Percentiles rank a stretch among this genome's conserved stretches.
Evolutionary conservation across 345 rosid species (phyloP).

Genomic region (Populus deltoides): DNA sequence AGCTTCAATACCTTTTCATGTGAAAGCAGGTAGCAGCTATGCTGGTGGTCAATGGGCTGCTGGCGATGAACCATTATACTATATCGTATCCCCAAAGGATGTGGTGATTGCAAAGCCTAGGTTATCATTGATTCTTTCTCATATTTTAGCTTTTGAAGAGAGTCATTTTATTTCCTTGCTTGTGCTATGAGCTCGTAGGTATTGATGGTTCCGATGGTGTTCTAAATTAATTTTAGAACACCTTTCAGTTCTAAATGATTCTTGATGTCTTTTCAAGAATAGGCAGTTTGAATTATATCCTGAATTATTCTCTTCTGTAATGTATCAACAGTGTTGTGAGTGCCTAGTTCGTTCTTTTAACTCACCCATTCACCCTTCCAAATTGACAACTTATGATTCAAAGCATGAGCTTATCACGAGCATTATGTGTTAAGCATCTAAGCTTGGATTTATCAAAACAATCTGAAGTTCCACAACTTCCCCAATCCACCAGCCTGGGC

Average conservation of each 20-base stretch:
- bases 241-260: not conserved
- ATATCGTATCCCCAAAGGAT: slow-evolving; percentile 95
- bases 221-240: not conserved
- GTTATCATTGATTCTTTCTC: slow-evolving; percentile 34
- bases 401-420: not conserved
- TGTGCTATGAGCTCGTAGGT: not conserved
- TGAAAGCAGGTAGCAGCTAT: slow-evolving; percentile 83
- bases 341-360: not conserved
- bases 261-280: not conserved
- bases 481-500: not conserved
- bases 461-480: not conserved
- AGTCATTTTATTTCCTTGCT: not conserved
- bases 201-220: not conserved
- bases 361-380: not conserved
- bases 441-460: not conserved
- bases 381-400: not conserved
- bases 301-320: not conserved
- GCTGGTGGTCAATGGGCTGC: slow-evolving; percentile 99
- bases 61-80: slow-evolving; percentile 94
- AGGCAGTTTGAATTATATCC: not conserved
- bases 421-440: not conserved
- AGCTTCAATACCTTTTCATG: slow-evolving; percentile 17
- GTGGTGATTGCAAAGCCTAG: slow-evolving; percentile 99
- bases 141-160: slow-evolving; percentile 6
- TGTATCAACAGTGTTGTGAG: not conserved